Base-by-base conservation (phyloP, 495 filamentous ascomycete genomes). In the Xylaria longipes region DNA sequence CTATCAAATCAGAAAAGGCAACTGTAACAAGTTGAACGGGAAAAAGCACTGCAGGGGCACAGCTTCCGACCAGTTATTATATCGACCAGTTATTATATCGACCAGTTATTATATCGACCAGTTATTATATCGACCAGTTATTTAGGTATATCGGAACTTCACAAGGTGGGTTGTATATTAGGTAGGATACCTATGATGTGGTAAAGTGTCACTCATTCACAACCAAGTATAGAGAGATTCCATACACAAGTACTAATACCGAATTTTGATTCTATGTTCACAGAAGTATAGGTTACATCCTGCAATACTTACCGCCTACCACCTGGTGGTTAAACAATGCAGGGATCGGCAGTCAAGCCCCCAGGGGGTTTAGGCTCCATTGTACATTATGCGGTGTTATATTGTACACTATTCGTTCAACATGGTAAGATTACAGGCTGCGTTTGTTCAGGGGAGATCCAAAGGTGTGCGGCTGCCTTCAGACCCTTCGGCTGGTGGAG, bases 391-490 rank as follows among this genome's bases (percentile, higher is more conserved):
- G 46, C 17, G 22, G 60, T 3, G 37, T 43, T 63, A 25, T 35
- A 35, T 63, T 61, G 29, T 64, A 56, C 65, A 56, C 22, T 41
- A 67, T 64, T 61, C 4, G 58, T 64, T 64, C n/a, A 63, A 29
- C 35, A 48, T 48, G 31, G 15, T 43, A 63, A 41, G 52, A 39
- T 54, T 52, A n/a, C 39, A 22, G 12, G 45, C n/a, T 37, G 52
- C 11, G 35, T 20, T 17, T 46, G 20, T 35, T 74, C 46, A 75
- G 15, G 73, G 75, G 31, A 74, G 71, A 61, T 78, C 73, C 22
- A 74, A 50, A n/a, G 75, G 74, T 56, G 64, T 64, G 29, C 62
- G 75, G 65, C 67, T 69, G 29, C 52, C 54, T 54, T 72, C 74
- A 56, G 73, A 71, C 50, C 41, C 56, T 46, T 67, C 56, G 31